Percentiles rank a stretch among this genome's conserved stretches.
Evolutionary conservation across 2,329 filamentous ascomycete species (phyloP).

Genomic region (Periconia digitata): DNA sequence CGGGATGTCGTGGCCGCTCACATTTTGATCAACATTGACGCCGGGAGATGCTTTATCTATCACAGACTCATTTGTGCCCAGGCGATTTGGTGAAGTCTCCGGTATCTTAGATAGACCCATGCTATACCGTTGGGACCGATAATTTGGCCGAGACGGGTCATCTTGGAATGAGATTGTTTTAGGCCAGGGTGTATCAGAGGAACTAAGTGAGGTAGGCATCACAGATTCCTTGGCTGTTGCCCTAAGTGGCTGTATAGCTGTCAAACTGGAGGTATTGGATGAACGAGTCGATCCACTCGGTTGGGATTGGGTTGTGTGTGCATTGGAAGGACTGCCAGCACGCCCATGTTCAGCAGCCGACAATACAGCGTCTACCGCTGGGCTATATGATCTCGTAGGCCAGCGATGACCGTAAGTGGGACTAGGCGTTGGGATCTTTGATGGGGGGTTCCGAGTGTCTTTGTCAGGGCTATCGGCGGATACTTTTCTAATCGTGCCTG

Average conservation of each 20-base stretch:
- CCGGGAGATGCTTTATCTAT: not conserved
- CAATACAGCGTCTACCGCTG: constrained; percentile 14
- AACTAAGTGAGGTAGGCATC: not conserved
- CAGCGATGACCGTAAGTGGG: constrained; percentile 20
- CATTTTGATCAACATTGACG: not conserved
- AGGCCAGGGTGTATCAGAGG: not conserved
- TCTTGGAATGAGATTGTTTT: constrained; percentile 15
- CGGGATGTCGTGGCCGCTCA: constrained; percentile 1
- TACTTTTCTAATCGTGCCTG: not conserved
- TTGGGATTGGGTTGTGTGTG: constrained; percentile 7
- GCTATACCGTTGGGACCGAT: constrained; percentile 14
- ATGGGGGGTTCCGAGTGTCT: constrained; percentile 10
- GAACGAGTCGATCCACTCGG: constrained; percentile 25
- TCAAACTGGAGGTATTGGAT: constrained; percentile 33
- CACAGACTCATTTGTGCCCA: constrained; percentile 12
- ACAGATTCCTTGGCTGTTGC: constrained; percentile 8
- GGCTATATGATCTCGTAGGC: constrained; percentile 30
- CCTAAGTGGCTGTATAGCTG: not conserved
- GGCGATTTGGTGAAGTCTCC: constrained; percentile 19
- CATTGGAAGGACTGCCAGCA: constrained; percentile 17
- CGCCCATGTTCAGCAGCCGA: constrained; percentile 21
- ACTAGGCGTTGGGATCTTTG: constrained; percentile 35
- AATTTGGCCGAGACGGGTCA: constrained; percentile 19
- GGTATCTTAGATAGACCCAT: constrained; percentile 22
- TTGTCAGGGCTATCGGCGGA: constrained; percentile 7